Conservation (phyloP, 805 yeast species). For the Suhomyces faveliae region DNA sequence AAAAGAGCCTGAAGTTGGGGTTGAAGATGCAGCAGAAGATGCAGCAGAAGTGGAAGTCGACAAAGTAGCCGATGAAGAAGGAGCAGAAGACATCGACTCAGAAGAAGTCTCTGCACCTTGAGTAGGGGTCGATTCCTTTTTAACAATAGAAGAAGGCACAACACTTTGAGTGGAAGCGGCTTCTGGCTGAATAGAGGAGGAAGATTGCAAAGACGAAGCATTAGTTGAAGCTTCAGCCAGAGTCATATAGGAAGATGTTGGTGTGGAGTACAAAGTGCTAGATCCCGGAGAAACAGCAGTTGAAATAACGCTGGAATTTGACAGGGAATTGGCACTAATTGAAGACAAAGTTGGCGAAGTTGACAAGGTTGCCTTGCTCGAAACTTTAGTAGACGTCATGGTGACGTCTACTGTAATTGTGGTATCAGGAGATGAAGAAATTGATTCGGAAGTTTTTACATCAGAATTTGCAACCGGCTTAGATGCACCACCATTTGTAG, state of each 20-base stretch:
- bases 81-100: neutral
- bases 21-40: neutral
- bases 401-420: neutral
- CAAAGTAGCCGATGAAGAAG: neutral
- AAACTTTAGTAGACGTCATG: neutral
- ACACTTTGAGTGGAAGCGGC: neutral
- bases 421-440: neutral
- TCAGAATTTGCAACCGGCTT: neutral
- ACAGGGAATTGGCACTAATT: neutral
- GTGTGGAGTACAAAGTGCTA: neutral
- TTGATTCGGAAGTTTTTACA: neutral
- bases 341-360: neutral
- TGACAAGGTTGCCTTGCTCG: neutral
- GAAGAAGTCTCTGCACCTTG: neutral
- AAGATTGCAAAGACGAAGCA: neutral
- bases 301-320: neutral
- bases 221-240: neutral
- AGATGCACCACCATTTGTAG: neutral
- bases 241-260: neutral
- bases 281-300: neutral
- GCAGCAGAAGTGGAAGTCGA: neutral
- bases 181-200: neutral
- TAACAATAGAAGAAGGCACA: too few relatives aligned
- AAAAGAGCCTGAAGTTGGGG: slow-evolving; percentile 10
- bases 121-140: too few relatives aligned